Evolutionary conservation across 176 grass and related monocot species (phyloP), one percentile per base, ranked within the genome.

Genomic region (Dendrocalamus sinicus): DNA sequence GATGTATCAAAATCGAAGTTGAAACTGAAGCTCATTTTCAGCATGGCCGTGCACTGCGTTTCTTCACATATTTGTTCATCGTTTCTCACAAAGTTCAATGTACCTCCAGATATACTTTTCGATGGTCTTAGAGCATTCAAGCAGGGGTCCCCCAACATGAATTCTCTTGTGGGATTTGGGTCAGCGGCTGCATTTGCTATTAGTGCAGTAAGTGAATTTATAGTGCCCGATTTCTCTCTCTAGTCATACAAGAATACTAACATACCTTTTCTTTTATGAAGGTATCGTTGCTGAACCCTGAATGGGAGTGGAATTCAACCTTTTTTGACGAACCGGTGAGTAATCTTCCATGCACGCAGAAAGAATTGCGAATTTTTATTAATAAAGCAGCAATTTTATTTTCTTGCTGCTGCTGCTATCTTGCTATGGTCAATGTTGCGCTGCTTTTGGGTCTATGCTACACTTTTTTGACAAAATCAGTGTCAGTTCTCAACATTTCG

Each of bases 291-390:
- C 73, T 98, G 72, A 98, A 94, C 79, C 93, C 96, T 86, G 91
- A 91, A 70, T 83, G 90, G 83, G 88, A 88, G 67, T 98, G 96
- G 96, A 91, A 98, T 79, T 94, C 96, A 32, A 93, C 93, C 57
- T 98, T 95, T 90, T 98, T 98, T 79, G 96, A 98, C 57, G 96
- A 98, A 73, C 96, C 96, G 86, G 96, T 98, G 82, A 95, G 93
- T 88, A 85, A 30, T 83, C 54, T 83, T 74, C 4, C 23, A 75
- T 75, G 70, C 48, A 81, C 6, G 37, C 23, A 30, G 6, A 19
- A 67, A 39, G n/a, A 57, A 44, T 6, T 4, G 0, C 37, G 9
- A 15, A 72, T 35, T 39, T 50, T 48, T 73, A 14, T 53, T 80
- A 40, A 41, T 53, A 70, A 15, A 79, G 17, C 39, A 73, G 2